These are phyloP conservation scores for Eucalyptus shirleyi DNA, from an alignment of 345 rosid species.

Conservation along the genomic window DNA sequence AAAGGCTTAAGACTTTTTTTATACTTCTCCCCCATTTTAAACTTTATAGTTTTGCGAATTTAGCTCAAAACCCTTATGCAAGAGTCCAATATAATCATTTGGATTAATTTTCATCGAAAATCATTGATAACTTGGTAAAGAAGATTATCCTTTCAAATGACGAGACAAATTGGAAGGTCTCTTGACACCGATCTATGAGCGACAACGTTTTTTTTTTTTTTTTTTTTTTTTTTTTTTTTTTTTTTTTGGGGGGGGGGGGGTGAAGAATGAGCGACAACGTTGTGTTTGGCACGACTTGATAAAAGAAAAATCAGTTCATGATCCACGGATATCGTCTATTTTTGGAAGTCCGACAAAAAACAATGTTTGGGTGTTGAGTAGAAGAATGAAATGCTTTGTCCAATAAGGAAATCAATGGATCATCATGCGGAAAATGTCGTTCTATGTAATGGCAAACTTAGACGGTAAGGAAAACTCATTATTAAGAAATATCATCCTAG, in stretches of 20 bases:
- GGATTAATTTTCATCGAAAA: not conserved
- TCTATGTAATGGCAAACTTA: not conserved
- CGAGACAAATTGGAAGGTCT: not conserved
- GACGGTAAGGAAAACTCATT: not conserved
- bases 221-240: too few species aligned
- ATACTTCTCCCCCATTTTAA: too few species aligned
- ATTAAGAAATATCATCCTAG: not conserved
- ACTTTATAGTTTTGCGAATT: rapidly evolving
- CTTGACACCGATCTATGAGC: not conserved
- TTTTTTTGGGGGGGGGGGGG: too few species aligned
- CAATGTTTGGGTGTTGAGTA: not conserved
- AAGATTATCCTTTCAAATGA: not conserved
- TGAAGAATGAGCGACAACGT: not conserved
- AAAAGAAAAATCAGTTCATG: not conserved
- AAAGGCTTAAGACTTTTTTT: too few species aligned
- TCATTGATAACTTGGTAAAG: not conserved
- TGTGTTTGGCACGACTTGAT: not conserved
- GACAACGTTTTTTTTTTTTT: not conserved
- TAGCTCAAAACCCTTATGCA: not conserved
- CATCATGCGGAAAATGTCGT: not conserved
- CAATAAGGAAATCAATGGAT: not conserved
- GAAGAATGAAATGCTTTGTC: not conserved
- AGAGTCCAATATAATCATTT: too few species aligned
- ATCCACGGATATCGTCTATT: not conserved
- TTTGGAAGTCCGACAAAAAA: not conserved